Evolutionary conservation across 768 basidiomycete genomes (phyloP).

Genomic region (Kwoniella sp.): DNA sequence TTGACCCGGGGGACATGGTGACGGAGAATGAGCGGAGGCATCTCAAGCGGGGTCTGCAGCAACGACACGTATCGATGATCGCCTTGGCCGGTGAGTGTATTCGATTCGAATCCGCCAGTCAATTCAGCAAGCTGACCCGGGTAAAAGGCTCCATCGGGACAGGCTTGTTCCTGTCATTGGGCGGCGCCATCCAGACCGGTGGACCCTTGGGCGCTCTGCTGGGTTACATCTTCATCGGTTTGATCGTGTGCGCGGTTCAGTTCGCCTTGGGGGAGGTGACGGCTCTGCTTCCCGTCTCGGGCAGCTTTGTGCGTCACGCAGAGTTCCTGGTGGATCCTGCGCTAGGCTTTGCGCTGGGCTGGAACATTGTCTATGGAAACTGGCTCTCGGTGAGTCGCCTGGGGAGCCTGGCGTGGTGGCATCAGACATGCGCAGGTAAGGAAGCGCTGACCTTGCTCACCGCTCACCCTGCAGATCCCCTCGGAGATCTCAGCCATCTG

Average conservation of each 20-base stretch:
- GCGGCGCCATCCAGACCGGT: conserved; percentile 54
- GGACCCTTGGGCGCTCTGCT: conserved; percentile 59
- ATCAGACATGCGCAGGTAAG: no score
- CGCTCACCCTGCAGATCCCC: neutral
- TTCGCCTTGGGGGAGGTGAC: conserved; percentile 14
- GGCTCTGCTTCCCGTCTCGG: conserved; percentile 7
- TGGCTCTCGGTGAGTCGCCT: conserved; percentile 6
- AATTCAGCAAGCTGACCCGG: neutral
- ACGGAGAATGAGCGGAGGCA: conserved; percentile 13
- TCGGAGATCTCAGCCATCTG: conserved; percentile 26
- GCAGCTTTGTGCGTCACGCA: conserved; percentile 9
- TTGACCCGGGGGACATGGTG: conserved; percentile 6
- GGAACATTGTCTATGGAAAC: conserved; percentile 32
- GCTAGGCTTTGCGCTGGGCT: conserved; percentile 44
- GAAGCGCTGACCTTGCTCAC: neutral
- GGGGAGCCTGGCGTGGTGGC: no score
- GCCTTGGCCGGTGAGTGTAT: conserved; percentile 11
- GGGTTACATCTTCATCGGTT: conserved; percentile 55
- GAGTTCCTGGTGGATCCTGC: conserved; percentile 32
- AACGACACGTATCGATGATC: conserved; percentile 16
- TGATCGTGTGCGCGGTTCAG: conserved; percentile 31
- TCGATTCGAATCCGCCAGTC: neutral
- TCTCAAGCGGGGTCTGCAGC: conserved; percentile 4
- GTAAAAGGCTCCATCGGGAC: conserved; percentile 51
- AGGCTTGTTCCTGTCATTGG: conserved; percentile 60